Evolutionary conservation across 805 yeast species (phyloP), one percentile per base, ranked within the genome.

Genomic region (Clavispora fructus): DNA sequence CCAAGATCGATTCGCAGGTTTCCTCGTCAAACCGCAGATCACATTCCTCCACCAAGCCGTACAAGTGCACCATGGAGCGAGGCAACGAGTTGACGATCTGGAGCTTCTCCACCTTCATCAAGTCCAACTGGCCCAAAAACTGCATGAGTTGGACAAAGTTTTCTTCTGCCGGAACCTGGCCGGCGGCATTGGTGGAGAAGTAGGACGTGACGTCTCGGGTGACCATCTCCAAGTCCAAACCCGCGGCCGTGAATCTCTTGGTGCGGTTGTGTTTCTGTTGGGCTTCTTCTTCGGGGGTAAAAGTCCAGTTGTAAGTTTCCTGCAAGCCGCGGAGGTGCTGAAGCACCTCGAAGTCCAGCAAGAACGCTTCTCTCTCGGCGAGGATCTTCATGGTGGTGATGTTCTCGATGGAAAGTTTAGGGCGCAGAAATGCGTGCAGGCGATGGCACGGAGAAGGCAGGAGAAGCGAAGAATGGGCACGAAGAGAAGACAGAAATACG

Each of bases 1-100:
- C 77, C 28, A 92, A 52, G 2, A 92, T 76, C 4, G 70, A 68
- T 40, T 80, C 77, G 41, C 87, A 74, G 49, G 82, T 75, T 1
- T 79, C 85, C 48, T 86, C 87, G n/a, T 69, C 67, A 56, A 90
- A 85, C 55, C 99, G 73, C 50, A 80, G 82, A 55, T 92, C 99
- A 64, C 96, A 92, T 60, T 94, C 98, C 60, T 92, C 99, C 1
- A 92, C 81, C 27, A 92, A 68, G 0, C 94, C 75, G 61, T 82
- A 89, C 43, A 92, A 71, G 32, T 80, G 83, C 11, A 91, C 97
- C 73, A 88, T 68, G 6, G 88, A 79, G 40, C 83, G 71, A 1
- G 99, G 99, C 27, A 88, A 73, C 7, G 82, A 72, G 62, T 92
- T 91, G 46, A 91, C 76, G 35, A 92, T 79, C 65, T 92, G 97